A percentile compares a stretch with the other conserved stretches of the same genome.
These are phyloP conservation scores for Whalleya microplaca DNA, from an alignment of 2,329 filamentous ascomycete genomes.

Conservation along the genomic window DNA sequence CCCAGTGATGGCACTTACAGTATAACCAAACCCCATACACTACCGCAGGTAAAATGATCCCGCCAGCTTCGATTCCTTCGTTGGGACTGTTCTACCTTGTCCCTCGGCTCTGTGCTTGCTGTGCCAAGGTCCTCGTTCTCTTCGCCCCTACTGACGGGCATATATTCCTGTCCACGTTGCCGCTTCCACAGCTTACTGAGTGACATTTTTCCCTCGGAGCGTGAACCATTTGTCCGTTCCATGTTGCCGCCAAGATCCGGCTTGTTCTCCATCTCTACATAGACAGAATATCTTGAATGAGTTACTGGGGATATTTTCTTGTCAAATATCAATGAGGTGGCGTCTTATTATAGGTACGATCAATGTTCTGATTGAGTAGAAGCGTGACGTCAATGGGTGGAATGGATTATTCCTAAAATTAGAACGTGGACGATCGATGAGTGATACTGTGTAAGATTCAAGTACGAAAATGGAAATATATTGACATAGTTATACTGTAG, in stretches of 20 bases:
- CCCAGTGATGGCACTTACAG: slow-evolving; percentile 37
- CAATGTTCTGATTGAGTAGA: not conserved
- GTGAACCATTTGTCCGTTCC: slow-evolving; percentile 4
- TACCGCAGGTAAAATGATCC: slow-evolving; percentile 38
- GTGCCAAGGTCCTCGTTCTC: slow-evolving; percentile 7
- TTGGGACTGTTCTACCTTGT: not conserved
- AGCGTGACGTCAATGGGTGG: not conserved
- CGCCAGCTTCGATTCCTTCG: slow-evolving; percentile 23
- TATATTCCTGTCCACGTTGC: slow-evolving; percentile 13
- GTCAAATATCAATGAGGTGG: not conserved
- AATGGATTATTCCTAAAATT: not conserved
- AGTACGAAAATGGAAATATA: not conserved
- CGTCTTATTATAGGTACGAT: not conserved
- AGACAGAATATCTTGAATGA: not conserved
- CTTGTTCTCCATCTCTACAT: not conserved
- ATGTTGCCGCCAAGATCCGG: not conserved
- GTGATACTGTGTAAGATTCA: not conserved
- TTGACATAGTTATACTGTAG: not conserved
- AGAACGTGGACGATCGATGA: not conserved
- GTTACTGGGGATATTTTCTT: no score
- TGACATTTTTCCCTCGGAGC: slow-evolving; percentile 6
- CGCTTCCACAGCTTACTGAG: slow-evolving; percentile 19
- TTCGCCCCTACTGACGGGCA: slow-evolving; percentile 14
- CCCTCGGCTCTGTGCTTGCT: slow-evolving; percentile 7
- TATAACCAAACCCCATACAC: slow-evolving; percentile 41